Percentiles rank a stretch among this genome's conserved stretches.
These are phyloP conservation scores for Lasiosphaeris hirsuta DNA, from an alignment of 495 filamentous ascomycete genomes.

Conservation along the genomic window DNA sequence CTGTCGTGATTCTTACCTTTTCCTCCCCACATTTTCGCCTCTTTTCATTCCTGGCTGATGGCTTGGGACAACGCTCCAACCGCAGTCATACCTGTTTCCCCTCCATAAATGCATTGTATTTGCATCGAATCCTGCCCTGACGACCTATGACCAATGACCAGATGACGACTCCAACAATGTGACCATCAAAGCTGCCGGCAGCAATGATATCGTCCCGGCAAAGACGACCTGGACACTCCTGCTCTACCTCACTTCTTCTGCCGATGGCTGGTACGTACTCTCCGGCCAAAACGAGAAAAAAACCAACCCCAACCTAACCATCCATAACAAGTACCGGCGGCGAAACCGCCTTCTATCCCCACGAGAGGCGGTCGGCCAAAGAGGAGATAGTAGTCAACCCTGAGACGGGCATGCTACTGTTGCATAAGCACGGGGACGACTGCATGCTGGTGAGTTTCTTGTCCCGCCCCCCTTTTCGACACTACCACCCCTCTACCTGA, in stretches of 20 bases:
- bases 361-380: conserved; percentile 55
- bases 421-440: conserved; percentile 85
- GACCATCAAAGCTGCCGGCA: conserved; percentile 43
- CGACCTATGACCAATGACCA: conserved; percentile 34
- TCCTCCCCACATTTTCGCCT: too few relatives aligned
- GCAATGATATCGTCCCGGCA: conserved; percentile 39
- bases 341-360: conserved; percentile 89
- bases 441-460: conserved; percentile 65
- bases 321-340: too few relatives aligned
- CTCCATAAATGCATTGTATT: too few relatives aligned
- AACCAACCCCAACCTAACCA: conserved; percentile 25
- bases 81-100: too few relatives aligned
- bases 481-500: too few relatives aligned
- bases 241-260: conserved; percentile 73
- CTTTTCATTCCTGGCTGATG: too few relatives aligned
- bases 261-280: conserved; percentile 32
- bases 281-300: neutral
- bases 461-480: too few relatives aligned
- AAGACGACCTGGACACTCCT: conserved; percentile 91
- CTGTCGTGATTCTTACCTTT: too few relatives aligned
- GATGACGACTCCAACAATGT: conserved; percentile 78
- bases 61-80: too few relatives aligned
- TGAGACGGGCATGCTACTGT: conserved; percentile 76
- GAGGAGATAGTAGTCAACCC: conserved; percentile 64
- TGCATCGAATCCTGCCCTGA: too few relatives aligned